These are phyloP conservation scores for Chloropicon primus DNA, from an alignment of 139 green algal species.

Conservation along the genomic window DNA sequence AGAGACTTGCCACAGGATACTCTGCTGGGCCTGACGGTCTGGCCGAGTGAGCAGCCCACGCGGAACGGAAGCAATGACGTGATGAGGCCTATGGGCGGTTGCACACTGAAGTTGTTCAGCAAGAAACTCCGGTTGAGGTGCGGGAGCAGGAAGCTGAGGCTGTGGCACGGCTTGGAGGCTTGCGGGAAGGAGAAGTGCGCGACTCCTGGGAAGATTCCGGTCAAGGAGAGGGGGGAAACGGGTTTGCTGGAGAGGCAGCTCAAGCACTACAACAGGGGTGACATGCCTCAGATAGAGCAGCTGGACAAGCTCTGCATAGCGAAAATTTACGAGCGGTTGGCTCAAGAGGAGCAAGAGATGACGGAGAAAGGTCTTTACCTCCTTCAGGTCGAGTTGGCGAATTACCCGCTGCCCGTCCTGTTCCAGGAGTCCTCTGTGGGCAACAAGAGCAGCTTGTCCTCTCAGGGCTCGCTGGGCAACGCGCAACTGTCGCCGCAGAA, in stretches of 20 bases:
- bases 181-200: conserved; percentile 29
- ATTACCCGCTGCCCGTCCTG: conserved; percentile 71
- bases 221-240: conserved; percentile 30
- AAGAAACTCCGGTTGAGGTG: conserved; percentile 69
- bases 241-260: conserved; percentile 18
- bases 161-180: conserved; percentile 38
- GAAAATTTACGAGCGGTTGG: conserved; percentile 14
- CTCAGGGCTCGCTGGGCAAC: conserved; percentile 20
- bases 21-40: conserved; percentile 55
- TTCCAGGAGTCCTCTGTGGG: conserved; percentile 45
- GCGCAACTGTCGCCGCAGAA: conserved; percentile 4
- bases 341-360: conserved; percentile 4
- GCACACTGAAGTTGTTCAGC: conserved; percentile 66
- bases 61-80: background rate
- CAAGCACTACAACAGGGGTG: conserved; percentile 55
- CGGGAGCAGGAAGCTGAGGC: conserved; percentile 41
- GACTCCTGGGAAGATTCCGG: conserved; percentile 62
- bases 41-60: conserved; percentile 23
- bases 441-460: conserved; percentile 2
- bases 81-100: conserved; percentile 34
- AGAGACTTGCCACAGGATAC: conserved; percentile 58
- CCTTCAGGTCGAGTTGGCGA: conserved; percentile 46
- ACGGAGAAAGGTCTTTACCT: conserved; percentile 6
- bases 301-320: conserved; percentile 62
- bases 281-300: conserved; percentile 61